These are phyloP conservation scores for Phyllosticta citriasiana DNA, from an alignment of 2,329 filamentous ascomycete species.

Conservation along the genomic window DNA sequence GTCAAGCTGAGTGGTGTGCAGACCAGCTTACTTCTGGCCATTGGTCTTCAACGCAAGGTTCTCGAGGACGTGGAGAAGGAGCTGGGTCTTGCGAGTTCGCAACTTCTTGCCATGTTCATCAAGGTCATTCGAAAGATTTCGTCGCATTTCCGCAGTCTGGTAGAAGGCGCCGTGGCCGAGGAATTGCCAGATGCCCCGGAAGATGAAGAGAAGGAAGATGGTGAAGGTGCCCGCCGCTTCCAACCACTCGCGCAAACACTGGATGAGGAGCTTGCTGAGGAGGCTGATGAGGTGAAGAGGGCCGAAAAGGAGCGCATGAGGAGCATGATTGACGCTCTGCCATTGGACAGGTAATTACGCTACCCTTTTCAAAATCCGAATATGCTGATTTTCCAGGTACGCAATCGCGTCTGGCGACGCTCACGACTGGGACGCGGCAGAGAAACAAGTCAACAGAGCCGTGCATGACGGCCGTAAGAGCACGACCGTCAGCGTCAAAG, in stretches of 20 bases:
- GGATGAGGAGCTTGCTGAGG: conserved; percentile 76
- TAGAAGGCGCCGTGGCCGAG: conserved; percentile 55
- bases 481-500: conserved; percentile 71
- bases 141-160: conserved; percentile 61
- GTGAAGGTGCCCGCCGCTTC: conserved; percentile 53
- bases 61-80: conserved; percentile 74
- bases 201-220: conserved; percentile 48
- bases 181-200: conserved; percentile 36
- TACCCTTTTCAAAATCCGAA: neutral
- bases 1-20: conserved; percentile 75
- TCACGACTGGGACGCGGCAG: conserved; percentile 50
- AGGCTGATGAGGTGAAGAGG: conserved; percentile 62
- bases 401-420: conserved; percentile 38
- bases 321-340: conserved; percentile 80
- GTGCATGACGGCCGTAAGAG: conserved; percentile 43
- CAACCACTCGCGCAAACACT: conserved; percentile 61
- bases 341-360: conserved; percentile 66
- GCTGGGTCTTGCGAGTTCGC: conserved; percentile 59
- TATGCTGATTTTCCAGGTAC: conserved; percentile 21
- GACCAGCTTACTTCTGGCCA: conserved; percentile 72
- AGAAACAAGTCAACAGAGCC: conserved; percentile 57
- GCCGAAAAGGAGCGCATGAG: conserved; percentile 70
- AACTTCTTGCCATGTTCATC: conserved; percentile 92
- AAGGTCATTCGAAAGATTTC: conserved; percentile 89
- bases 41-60: conserved; percentile 79